These are phyloP conservation scores for Mortierella polycephala DNA, from an alignment of 371 early-diverging fungal species.

Conservation along the genomic window DNA sequence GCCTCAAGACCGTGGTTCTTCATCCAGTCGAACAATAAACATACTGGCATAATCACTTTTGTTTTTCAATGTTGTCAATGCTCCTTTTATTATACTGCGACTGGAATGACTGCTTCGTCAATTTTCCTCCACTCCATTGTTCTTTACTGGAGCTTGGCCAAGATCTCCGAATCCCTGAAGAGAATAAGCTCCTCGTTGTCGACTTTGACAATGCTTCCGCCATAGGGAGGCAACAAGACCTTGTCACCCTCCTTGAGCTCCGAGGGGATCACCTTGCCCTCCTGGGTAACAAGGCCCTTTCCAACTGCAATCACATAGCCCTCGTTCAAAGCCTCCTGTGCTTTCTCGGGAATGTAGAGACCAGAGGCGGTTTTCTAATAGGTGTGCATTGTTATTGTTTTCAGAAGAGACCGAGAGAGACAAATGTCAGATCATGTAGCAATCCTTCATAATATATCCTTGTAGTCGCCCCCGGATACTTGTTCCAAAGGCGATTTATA, in stretches of 20 bases:
- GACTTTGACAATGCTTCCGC: conserved; percentile 93
- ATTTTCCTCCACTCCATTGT: too few relatives aligned
- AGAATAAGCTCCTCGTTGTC: conserved; percentile 80
- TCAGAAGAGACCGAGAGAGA: neutral
- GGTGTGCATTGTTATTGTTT: neutral
- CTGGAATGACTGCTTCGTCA: too few relatives aligned
- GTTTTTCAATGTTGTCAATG: too few relatives aligned
- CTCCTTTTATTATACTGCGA: too few relatives aligned
- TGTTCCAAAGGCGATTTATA: neutral
- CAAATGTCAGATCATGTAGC: neutral
- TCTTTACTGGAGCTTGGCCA: conserved; percentile 81
- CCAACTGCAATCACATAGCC: conserved; percentile 95
- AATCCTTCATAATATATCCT: too few relatives aligned
- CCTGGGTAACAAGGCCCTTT: conserved; percentile 89
- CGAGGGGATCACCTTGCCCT: conserved; percentile 85
- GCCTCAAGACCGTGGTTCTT: too few relatives aligned
- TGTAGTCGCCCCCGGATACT: too few relatives aligned
- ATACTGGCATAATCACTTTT: too few relatives aligned
- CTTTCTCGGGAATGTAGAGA: conserved; percentile 96
- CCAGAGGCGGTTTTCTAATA: conserved; percentile 94
- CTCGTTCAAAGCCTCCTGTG: conserved; percentile 95
- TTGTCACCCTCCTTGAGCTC: conserved; percentile 91
- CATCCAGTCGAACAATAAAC: too few relatives aligned
- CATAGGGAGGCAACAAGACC: conserved; percentile 94
- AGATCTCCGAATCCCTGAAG: conserved; percentile 91